phyloP scores from a whole-genome alignment of 257 asterid species.

The Gardenia jasminoides region DNA sequence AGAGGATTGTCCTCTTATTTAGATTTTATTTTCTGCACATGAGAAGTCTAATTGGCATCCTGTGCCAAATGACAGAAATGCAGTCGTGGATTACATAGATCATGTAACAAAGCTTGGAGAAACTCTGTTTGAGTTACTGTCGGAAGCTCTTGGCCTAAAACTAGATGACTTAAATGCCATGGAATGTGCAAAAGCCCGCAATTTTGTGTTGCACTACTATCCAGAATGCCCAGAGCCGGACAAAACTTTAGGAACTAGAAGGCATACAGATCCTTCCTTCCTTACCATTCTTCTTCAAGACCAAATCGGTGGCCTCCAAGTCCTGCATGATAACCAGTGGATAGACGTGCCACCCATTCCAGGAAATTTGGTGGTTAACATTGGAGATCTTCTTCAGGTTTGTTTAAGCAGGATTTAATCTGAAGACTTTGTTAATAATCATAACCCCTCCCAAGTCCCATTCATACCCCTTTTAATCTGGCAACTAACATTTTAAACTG shows the following conservation, averaged over 20 bases:
- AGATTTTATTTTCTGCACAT: background rate
- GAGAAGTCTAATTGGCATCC: background rate
- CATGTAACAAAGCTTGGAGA: slow-evolving; percentile 40
- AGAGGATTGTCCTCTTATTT: background rate
- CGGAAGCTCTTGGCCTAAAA: slow-evolving; percentile 76
- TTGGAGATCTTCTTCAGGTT: slow-evolving; percentile 84
- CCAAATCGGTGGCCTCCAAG: slow-evolving; percentile 67
- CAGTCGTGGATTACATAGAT: slow-evolving; percentile 39
- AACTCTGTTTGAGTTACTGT: slow-evolving; percentile 43
- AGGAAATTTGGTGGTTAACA: slow-evolving; percentile 55
- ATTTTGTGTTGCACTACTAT: slow-evolving; percentile 54
- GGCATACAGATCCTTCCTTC: slow-evolving; percentile 63
- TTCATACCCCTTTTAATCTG: no score
- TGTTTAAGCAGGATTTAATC: background rate
- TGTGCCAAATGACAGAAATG: slow-evolving; percentile 32
- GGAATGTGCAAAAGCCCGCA: slow-evolving; percentile 42
- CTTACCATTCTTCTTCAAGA: slow-evolving; percentile 63
- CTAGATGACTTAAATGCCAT: slow-evolving; percentile 30
- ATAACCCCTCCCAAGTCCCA: background rate
- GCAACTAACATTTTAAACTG: background rate
- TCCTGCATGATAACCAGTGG: slow-evolving; percentile 48
- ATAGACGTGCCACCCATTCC: slow-evolving; percentile 43
- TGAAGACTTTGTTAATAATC: background rate
- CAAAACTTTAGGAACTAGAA: slow-evolving; percentile 55
- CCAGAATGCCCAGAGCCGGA: slow-evolving; percentile 76